Conservation (phyloP, 192 early-diverging fungal species). For the Podila clonocystis region DNA sequence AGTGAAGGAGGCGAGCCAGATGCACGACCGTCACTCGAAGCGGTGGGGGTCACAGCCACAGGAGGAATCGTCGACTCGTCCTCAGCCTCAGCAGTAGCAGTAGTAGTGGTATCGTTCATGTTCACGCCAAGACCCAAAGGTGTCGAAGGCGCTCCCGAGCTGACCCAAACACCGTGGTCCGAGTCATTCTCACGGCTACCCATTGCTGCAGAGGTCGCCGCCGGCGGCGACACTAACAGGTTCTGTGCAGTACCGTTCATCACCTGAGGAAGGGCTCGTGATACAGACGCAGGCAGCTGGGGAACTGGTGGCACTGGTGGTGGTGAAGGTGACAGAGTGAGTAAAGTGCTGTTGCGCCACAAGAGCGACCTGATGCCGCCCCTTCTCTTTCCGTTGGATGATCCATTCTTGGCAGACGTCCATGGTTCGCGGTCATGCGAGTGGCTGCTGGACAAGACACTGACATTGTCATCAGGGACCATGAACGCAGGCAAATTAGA, state of each 20-base stretch:
- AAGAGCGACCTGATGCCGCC: constrained; percentile 40
- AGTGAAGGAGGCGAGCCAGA: constrained; percentile 14
- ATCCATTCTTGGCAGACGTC: constrained; percentile 34
- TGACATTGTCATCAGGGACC: constrained; percentile 33
- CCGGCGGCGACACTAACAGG: constrained; percentile 21
- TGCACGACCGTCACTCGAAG: not conserved
- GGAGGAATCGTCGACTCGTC: not conserved
- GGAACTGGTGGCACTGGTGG: constrained; percentile 34
- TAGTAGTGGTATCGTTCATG: not conserved
- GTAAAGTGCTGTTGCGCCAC: constrained; percentile 37
- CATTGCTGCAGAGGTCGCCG: constrained; percentile 1
- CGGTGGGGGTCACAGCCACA: not conserved
- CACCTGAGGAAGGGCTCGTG: constrained; percentile 30
- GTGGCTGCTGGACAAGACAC: constrained; percentile 44
- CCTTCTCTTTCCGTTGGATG: constrained; percentile 37
- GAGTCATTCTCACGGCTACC: constrained; percentile 36
- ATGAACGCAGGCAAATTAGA: not conserved
- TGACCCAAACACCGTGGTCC: constrained; percentile 49
- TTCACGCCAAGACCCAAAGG: constrained; percentile 1
- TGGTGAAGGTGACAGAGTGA: constrained; percentile 31
- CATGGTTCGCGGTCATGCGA: constrained; percentile 38
- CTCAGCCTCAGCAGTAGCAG: not conserved
- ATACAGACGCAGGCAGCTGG: constrained; percentile 17
- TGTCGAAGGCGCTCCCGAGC: constrained; percentile 12
- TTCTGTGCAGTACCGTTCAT: constrained; percentile 37